Evolutionary conservation across 192 early-diverging fungal species (phyloP).

Genomic region (Glomus cerebriforme): DNA sequence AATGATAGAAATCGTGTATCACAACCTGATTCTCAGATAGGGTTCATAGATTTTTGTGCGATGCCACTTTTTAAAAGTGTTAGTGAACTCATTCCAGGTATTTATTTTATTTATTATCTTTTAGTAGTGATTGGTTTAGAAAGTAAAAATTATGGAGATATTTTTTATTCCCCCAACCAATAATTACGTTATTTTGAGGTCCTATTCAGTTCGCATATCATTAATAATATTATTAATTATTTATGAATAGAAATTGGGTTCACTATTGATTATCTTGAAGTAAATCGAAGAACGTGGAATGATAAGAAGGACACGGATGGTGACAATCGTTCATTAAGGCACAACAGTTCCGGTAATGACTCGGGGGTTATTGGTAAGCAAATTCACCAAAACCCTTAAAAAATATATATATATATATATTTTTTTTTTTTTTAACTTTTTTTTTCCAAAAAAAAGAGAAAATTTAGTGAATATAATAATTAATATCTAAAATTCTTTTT

Average conservation of each 20-base stretch:
- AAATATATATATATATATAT: too few species aligned
- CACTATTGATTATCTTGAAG: conserved; percentile 38
- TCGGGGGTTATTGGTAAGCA: conserved; percentile 10
- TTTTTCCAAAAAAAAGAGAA: neutral
- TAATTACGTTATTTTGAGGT: too few species aligned
- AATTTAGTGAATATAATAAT: too few species aligned
- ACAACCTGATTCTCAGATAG: conserved; percentile 51
- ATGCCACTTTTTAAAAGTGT: conserved; percentile 54
- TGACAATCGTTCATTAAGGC: conserved; percentile 11
- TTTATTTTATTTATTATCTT: neutral
- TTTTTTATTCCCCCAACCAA: too few species aligned
- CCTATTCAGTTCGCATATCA: too few species aligned
- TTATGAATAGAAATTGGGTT: conserved; percentile 42
- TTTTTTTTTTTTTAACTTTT: too few species aligned
- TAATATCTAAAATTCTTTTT: neutral
- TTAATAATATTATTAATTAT: neutral
- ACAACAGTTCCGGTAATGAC: neutral
- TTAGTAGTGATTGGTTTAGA: too few species aligned
- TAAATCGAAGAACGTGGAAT: conserved; percentile 42
- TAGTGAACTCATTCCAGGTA: conserved; percentile 50
- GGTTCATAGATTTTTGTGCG: conserved; percentile 55
- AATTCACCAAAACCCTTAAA: neutral
- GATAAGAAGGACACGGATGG: conserved; percentile 34
- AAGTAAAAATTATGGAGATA: too few species aligned
- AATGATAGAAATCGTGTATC: conserved; percentile 51